Conservation (phyloP, 345 rosid species). For the Nephelium lappaceum region DNA sequence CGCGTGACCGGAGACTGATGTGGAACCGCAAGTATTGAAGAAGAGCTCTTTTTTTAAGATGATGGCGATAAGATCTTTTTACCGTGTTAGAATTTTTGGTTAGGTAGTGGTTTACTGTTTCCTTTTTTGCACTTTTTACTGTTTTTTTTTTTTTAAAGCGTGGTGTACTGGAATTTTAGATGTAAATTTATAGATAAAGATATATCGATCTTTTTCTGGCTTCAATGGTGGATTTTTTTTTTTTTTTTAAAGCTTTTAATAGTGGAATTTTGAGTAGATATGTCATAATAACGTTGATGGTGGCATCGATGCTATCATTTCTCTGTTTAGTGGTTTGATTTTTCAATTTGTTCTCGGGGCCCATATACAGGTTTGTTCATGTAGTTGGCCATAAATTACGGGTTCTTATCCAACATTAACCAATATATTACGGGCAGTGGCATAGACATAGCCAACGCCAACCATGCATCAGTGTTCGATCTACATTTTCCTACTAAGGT, state of each 20-base stretch:
- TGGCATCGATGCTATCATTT: not conserved
- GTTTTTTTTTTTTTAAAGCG: not conserved
- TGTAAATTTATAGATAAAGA: conserved; percentile 25
- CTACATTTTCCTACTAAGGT: too few relatives aligned
- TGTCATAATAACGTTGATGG: not conserved
- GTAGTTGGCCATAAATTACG: not conserved
- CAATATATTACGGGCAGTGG: not conserved
- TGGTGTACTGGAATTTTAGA: conserved; percentile 1
- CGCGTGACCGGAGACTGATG: conserved; percentile 41
- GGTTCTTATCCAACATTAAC: not conserved
- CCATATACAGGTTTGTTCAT: not conserved
- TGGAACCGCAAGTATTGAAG: conserved; percentile 40
- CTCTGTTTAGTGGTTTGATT: not conserved
- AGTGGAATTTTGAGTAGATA: not conserved
- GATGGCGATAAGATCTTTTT: conserved; percentile 27
- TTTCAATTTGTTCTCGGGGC: not conserved
- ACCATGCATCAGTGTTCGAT: too few relatives aligned
- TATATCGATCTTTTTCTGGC: not conserved
- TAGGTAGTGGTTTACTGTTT: conserved; percentile 14
- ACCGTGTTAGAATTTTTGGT: conserved; percentile 14
- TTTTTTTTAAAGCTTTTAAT: too few relatives aligned
- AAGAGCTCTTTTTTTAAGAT: not conserved
- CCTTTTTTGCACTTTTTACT: not conserved
- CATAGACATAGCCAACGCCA: too few relatives aligned
- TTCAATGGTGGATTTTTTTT: not conserved